Percentiles rank a stretch among this genome's conserved stretches.
Evolutionary conservation across 2,329 filamentous ascomycete genomes (phyloP).

Genomic region (Paecilomyces sp.): DNA sequence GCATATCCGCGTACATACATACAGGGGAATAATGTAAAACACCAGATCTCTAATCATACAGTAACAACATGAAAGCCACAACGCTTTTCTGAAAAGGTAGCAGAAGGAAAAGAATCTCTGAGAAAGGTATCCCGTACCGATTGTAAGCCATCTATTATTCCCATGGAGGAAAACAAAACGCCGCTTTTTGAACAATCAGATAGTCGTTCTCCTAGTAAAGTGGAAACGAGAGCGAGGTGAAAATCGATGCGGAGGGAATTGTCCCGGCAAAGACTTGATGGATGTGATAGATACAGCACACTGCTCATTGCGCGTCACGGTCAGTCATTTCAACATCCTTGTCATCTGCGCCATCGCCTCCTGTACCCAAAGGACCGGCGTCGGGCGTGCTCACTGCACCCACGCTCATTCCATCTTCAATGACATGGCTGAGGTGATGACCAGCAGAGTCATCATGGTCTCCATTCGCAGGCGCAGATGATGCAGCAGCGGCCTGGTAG

Average conservation of each 20-base stretch:
- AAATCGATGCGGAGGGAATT: background rate
- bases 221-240: background rate
- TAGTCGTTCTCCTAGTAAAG: background rate
- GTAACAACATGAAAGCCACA: background rate
- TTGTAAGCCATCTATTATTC: background rate
- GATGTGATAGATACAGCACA: background rate
- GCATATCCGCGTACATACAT: background rate
- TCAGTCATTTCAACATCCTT: constrained; percentile 15
- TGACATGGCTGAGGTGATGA: constrained; percentile 12
- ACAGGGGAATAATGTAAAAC: background rate
- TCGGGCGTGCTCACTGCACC: constrained; percentile 16
- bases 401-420: constrained; percentile 18
- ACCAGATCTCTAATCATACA: background rate
- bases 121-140: background rate
- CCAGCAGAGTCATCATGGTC: constrained; percentile 8
- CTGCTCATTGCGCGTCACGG: background rate
- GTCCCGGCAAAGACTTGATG: too few species aligned
- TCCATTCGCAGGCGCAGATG: constrained; percentile 1
- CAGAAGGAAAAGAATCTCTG: background rate
- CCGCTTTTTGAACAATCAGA: background rate
- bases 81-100: background rate
- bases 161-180: background rate
- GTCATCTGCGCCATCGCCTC: constrained; percentile 11
- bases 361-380: constrained; percentile 8
- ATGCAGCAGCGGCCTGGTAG: constrained; percentile 17